Evolutionary conservation across 805 yeast genomes (phyloP), one percentile per base, ranked within the genome.

Genomic region (Geotrichum ghanense): DNA sequence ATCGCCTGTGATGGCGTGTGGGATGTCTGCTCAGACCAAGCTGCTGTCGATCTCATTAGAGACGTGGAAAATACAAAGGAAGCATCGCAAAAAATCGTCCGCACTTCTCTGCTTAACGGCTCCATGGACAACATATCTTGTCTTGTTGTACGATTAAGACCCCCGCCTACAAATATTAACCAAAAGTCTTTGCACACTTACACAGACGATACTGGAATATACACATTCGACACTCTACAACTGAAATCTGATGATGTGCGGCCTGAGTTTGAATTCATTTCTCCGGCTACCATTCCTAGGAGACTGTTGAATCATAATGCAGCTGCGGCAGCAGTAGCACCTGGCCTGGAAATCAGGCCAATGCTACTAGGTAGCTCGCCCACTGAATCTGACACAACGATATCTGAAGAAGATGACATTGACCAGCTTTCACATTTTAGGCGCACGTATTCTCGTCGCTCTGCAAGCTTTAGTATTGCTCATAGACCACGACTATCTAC

Each of bases 1-100:
- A 66, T 86, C 48, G 95, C 94, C 0, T 83, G 94, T 58, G 95
- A 86, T 63, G 95, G 95, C 0, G 67, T 86, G 2, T 86, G 95
- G 95, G 95, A 86, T 60, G 90, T 85, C 3, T 70, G 84, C 35
- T 70, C 76, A 7, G 94, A 84, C 57, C 79, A 75, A 50, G 74
- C 74, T 42, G 95, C 94, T 0, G 79, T 87, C 48, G 78, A 78
- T 45, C 59, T 76, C 51, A 76, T 81, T 3, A 53, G 57, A 22
- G 24, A 63, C 59, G n/a, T 54, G 25, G 27, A 16, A n/a, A 26
- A 42, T 42, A 25, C 52, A 50, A 12, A 45, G 16, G 48, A 55
- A 1, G 55, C 49, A 4, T 22, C 47, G 9, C 44, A 45, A 2
- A 55, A 56, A 1, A 20, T 40, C 3, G 40, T 35, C 3, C 44